Evolutionary conservation across 768 basidiomycete species (phyloP), one percentile per base, ranked within the genome.

Genomic region (Mycena venus): DNA sequence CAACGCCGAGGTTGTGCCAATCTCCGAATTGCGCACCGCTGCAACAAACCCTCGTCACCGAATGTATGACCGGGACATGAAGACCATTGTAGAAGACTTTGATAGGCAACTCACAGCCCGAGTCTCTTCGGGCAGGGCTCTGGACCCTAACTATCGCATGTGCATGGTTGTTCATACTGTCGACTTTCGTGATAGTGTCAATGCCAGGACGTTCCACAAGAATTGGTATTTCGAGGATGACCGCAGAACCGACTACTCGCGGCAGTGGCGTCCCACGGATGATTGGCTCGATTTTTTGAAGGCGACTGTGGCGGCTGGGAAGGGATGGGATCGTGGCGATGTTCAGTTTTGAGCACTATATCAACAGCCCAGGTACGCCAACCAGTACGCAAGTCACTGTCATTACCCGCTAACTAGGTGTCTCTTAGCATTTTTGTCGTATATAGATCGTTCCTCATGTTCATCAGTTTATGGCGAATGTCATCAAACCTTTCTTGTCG

Each of bases 201-300:
- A 23, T 17, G 62, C 53, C 21, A 65, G 58, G 55, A 9, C 1
- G 21, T 72, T 32, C 44, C 62, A 47, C 42, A 72, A 65, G 42
- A 65, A 65, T 38, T 72, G 62, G 70, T 65, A 65, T 58, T 65
- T 65, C 44, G 63, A 64, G 34, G 31, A 29, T 12, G 70, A 72
- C 42, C 21, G 25, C 40, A 34, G 32, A 40, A 72, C 29, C n/a
- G 63, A 72, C 56, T 72, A 72, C 58, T 65, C 56, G 25, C 44
- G 15, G 23, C 63, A 72, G 27, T 72, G 70, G 70, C 62, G 42
- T 12, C 63, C 56, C 15, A 47, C 70, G 7, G 63, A 58, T 36
- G 70, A 72, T 23, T 72, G 70, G 70, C 25, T 72, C 4, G 63
- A 34, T 6, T 67, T 72, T 27, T 51, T 66, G 44, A 58, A 59